Evolutionary conservation across 371 early-diverging fungal species (phyloP), one percentile per base, ranked within the genome.

Genomic region (Mycotypha africana): DNA sequence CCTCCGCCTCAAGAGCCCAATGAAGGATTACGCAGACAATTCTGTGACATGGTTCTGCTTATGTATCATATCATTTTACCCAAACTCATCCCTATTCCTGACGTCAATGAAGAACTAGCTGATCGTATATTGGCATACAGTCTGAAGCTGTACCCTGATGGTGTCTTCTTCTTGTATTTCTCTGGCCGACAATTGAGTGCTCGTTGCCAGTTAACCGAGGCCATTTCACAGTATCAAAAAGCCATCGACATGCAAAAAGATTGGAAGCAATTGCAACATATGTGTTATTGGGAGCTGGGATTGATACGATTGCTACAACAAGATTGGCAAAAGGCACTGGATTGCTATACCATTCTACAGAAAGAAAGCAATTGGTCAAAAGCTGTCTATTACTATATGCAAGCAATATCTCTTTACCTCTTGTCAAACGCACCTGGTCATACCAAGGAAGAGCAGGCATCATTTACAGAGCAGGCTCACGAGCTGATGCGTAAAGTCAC

Each of bases 331-430:
- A 56, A 58, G 15, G 76, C 81, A 0, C 55, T 49, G 17, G 58
- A 76, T 9, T 71, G 76, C 15, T 85, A 79, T 54, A 67, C 65
- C 3, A 69, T 62, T 0, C 60, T 91, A 25, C 57, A 59, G 33
- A 58, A 61, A 38, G 89, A 89, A 51, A 87, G 83, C 59, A 79
- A 83, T 47, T 91, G 91, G 91, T 81, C 84, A 45, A 81, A 80
- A 49, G 79, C 87, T 2, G 81, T 84, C 6, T 88, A 87, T 56
- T 60, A 67, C 2, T 91, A 88, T 47, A 56, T 80, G 5, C 71
- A 75, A 16, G 88, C 83, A 0, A 48, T 76, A 16, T 78, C 72
- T 21, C 36, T 83, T 37, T 83, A 76, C 25, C 47, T 53, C 31
- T 32, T 46, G 0, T 43, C 52, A 14, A 32, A 12, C 0, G 9